Evolutionary conservation across 352 stramenopile genomes (phyloP), one percentile per base, ranked within the genome.

Genomic region (Phytophthora sansomeana): DNA sequence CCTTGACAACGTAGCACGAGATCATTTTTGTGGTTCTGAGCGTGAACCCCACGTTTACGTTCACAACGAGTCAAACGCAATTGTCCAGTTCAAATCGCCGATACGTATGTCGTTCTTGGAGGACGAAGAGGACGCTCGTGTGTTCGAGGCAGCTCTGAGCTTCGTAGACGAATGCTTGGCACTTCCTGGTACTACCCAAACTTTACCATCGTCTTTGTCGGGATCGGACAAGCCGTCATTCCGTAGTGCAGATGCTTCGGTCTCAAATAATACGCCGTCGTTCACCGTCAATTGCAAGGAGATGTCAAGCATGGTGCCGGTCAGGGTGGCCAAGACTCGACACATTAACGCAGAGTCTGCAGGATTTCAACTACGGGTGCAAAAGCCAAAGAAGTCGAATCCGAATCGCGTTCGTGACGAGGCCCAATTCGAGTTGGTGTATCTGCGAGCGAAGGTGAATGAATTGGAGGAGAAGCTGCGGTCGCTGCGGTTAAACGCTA

Each of bases 361-460:
- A 63, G 55, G 26, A 10, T 55, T 63, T 29, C 14, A 30, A 13
- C 30, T 44, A 6, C n/a, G n/a, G 10, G 13, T 17, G 13, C 35
- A 41, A 11, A 7, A 9, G 14, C 41, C 36, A 19, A 52, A 43
- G 46, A 67, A 61, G 6, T 16, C 17, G 17, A 67, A 67, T 11
- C 51, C 63, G 41, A 72, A 72, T 24, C 56, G 56, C 2, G 56
- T 36, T 28, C 56, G 63, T 10, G 53, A 72, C 30, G 56, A 72
- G n/a, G 48, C n/a, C 13, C 87, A 87, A 52, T 82, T 86, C 29
- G 81, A 91, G 14, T 72, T 82, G 26, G 64, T 63, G 3, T 92
- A 91, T 62, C 39, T 92, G 6, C 85, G 85, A 50, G 67, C 84
- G 21, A 87, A 90, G 39, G 79, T 75, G 14, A 72, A 75, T 3